Percentiles rank a stretch among this genome's conserved stretches.
Evolutionary conservation across 345 rosid genomes (phyloP).

Genomic region (Aethionema arabicum): DNA sequence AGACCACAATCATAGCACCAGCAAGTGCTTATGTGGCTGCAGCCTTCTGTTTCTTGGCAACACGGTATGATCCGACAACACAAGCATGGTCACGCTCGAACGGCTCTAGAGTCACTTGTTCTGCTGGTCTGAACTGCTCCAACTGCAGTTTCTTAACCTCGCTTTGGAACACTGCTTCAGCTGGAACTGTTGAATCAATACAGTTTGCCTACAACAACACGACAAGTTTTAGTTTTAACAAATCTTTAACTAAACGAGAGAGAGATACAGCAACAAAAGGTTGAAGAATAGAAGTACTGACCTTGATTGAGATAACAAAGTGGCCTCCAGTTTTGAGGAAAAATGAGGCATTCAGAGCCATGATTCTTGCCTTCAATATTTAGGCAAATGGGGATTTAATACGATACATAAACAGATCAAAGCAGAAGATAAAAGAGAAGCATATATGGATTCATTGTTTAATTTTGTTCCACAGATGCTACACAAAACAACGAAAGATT

Average conservation of each 20-base stretch:
- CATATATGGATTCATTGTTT: not conserved
- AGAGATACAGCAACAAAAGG: not conserved
- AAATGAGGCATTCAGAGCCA: slow-evolving; percentile 80
- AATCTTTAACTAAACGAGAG: not conserved
- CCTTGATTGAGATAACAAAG: slow-evolving; percentile 93
- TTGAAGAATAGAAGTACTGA: slow-evolving; percentile 27
- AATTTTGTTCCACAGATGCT: too few relatives aligned
- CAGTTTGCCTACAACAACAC: slow-evolving; percentile 68
- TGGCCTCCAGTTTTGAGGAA: slow-evolving; percentile 92
- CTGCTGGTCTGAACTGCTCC: slow-evolving; percentile 84
- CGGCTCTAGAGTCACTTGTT: slow-evolving; percentile 93
- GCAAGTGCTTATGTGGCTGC: slow-evolving; percentile 21
- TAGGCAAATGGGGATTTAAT: slow-evolving; percentile 18
- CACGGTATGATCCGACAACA: slow-evolving; percentile 80
- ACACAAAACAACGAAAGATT: too few relatives aligned
- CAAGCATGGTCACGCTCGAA: slow-evolving; percentile 98
- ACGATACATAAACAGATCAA: not conserved
- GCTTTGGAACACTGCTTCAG: slow-evolving; percentile 74
- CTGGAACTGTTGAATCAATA: slow-evolving; percentile 86
- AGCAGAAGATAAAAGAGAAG: not conserved
- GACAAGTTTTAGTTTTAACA: not conserved
- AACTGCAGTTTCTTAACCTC: slow-evolving; percentile 86
- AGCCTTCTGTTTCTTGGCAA: slow-evolving; percentile 80
- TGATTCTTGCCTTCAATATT: slow-evolving; percentile 73
- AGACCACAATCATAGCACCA: not conserved